A percentile compares a stretch with the other conserved stretches of the same genome.
Evolutionary conservation across 768 basidiomycete species (phyloP).

Genomic region (Termitomyces sp.): DNA sequence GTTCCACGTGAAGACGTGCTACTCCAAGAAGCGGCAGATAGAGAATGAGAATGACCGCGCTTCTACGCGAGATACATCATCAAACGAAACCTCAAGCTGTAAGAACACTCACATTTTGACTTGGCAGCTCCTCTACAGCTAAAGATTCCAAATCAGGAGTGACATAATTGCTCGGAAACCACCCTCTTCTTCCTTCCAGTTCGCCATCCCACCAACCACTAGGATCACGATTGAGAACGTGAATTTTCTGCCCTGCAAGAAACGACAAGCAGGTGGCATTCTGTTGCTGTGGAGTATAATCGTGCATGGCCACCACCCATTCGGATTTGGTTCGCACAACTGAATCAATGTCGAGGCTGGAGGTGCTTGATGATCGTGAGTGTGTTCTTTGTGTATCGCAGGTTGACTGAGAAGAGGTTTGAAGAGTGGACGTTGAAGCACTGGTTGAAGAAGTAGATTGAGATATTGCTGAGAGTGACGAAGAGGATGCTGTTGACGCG

Average conservation of each 20-base stretch:
- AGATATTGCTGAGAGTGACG: conserved; percentile 50
- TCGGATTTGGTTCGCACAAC: conserved; percentile 48
- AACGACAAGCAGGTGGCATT: conserved; percentile 84
- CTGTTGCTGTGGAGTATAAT: conserved; percentile 69
- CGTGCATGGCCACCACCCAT: conserved; percentile 90
- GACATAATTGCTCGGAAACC: conserved; percentile 99
- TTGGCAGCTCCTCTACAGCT: conserved; percentile 50
- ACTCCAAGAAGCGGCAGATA: conserved; percentile 51
- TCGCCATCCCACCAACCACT: conserved; percentile 99
- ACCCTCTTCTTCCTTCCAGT: conserved; percentile 80
- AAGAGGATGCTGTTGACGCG: conserved; percentile 49
- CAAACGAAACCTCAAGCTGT: background rate
- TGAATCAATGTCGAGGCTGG: conserved; percentile 40
- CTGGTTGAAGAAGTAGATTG: conserved; percentile 53
- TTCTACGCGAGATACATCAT: conserved; percentile 14
- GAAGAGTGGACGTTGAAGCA: conserved; percentile 44
- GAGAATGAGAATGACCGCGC: conserved; percentile 42
- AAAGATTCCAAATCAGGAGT: conserved; percentile 56
- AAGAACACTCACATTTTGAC: conserved; percentile 33
- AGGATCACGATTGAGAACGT: conserved; percentile 79
- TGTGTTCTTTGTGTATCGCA: conserved; percentile 13
- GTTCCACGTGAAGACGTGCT: conserved; percentile 33
- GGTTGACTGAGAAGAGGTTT: conserved; percentile 25
- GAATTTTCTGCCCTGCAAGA: conserved; percentile 85
- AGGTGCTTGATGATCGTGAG: conserved; percentile 35